A percentile compares a stretch with the other conserved stretches of the same genome.
phyloP scores from a whole-genome alignment of 495 filamentous ascomycete genomes.

The Penicillium psychrofluorescens region DNA sequence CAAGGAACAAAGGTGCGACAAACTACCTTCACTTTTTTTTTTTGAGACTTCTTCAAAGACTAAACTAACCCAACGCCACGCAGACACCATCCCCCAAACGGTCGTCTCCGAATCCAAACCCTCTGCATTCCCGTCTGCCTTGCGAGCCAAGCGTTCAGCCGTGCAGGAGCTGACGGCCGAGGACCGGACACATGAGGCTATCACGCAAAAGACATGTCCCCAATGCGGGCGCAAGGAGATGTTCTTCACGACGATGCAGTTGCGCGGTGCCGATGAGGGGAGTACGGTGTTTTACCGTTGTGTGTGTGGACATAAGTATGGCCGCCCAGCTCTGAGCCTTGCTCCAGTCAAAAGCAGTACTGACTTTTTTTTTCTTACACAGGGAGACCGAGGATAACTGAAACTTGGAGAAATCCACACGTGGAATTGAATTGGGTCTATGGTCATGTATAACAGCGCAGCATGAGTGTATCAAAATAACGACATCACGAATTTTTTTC shows the following conservation, averaged over 20 bases:
- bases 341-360: not conserved
- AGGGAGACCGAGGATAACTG: slow-evolving; percentile 40
- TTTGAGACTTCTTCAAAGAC: too few species aligned
- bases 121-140: slow-evolving; percentile 76
- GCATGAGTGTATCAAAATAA: slow-evolving; percentile 23
- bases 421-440: slow-evolving; percentile 16
- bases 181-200: slow-evolving; percentile 70
- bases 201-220: slow-evolving; percentile 63
- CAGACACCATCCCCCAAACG: slow-evolving; percentile 74
- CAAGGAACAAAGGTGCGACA: slow-evolving; percentile 65
- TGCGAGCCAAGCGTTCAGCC: slow-evolving; percentile 77
- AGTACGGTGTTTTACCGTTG: slow-evolving; percentile 84
- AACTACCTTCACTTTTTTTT: too few species aligned
- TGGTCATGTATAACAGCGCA: slow-evolving; percentile 20
- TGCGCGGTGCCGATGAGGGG: slow-evolving; percentile 92
- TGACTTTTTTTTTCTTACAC: slow-evolving; percentile 18
- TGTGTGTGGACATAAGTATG: slow-evolving; percentile 78
- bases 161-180: slow-evolving; percentile 75
- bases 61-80: too few species aligned
- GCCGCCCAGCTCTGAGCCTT: not conserved
- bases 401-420: slow-evolving; percentile 6
- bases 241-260: slow-evolving; percentile 75
- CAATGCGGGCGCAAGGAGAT: slow-evolving; percentile 79
- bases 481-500: slow-evolving; percentile 23
- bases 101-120: slow-evolving; percentile 79